Conservation (phyloP, 2,329 filamentous ascomycete genomes). For the Paraphaeosphaeria minitans region DNA sequence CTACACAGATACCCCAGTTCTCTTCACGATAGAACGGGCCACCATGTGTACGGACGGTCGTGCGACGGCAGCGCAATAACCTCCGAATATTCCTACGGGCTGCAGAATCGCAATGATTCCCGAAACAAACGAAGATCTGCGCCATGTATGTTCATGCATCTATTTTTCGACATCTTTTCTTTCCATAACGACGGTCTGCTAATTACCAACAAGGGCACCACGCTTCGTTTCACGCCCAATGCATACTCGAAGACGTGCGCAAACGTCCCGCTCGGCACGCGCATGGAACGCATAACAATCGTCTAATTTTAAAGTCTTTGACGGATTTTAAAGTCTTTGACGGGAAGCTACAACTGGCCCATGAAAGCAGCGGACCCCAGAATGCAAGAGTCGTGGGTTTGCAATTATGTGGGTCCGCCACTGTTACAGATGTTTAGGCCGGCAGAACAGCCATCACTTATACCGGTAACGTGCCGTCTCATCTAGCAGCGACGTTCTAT, state of each 20-base stretch:
- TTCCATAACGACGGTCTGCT: background rate
- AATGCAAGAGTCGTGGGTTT: background rate
- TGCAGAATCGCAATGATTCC: background rate
- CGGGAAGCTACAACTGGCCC: background rate
- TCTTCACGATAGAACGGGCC: constrained; percentile 54
- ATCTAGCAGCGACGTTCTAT: background rate
- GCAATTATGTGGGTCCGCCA: constrained; percentile 4
- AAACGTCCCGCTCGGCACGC: background rate
- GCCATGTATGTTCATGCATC: constrained; percentile 9
- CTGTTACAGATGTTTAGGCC: constrained; percentile 4
- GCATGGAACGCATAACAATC: constrained; percentile 6
- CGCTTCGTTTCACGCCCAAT: constrained; percentile 9
- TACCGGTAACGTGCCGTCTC: background rate
- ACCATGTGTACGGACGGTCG: background rate
- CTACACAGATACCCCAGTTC: constrained; percentile 48
- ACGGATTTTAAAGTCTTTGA: no score
- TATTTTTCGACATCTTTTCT: constrained; percentile 4
- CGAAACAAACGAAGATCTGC: background rate
- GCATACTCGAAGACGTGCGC: constrained; percentile 4
- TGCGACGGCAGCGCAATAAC: constrained; percentile 7
- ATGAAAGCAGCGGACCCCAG: background rate
- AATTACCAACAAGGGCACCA: constrained; percentile 5
- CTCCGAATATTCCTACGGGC: background rate
- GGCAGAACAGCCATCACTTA: background rate
- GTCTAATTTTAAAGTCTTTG: constrained; percentile 4